Base-by-base conservation (phyloP, 495 filamentous ascomycete genomes). In the Lasiosphaeria hispida region DNA sequence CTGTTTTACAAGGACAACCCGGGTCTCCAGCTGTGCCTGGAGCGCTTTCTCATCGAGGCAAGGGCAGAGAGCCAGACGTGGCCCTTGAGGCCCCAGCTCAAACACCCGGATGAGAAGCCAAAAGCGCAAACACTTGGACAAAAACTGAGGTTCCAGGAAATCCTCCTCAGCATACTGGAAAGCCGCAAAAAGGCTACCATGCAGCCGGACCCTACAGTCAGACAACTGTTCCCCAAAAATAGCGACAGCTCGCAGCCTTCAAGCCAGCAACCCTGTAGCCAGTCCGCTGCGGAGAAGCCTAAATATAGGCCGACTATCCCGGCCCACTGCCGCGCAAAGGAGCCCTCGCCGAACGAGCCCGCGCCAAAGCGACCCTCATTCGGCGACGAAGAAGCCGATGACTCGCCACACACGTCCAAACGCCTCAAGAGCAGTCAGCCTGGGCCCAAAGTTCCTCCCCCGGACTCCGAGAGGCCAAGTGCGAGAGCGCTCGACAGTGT, bases 401-500 rank as follows among this genome's bases (percentile, higher is more conserved):
- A 30, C 2, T 30, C 23, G 23, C 23, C 23, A 30, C 44, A 57
- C 14, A 2, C 10, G 4, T 13, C 60, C 33, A 68, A 65, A 11
- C 57, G 63, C 14, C 2, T 11, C 3, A 61, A 43, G 42, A 52
- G 52, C 23, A 43, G 45, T 15, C 19, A 47, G 10, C 17, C 5
- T 14, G 38, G 23, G 23, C 23, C 23, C 23, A 30, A 30, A 30
- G 23, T 30, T 2, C 23, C 23, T 30, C 5, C 2, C 23, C 37
- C 36, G 37, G 33, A 14, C 17, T 23, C 33, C 15, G 19, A 37
- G 11, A 18, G 47, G 23, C 55, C 55, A 4, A 42, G 50, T 40
- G 59, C 41, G 7, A 53, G 39, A 15, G 57, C 60, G 5, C 36
- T 65, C 19, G 63, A 65, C 60, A 47, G 52, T n/a, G 63, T 65